phyloP scores from a whole-genome alignment of 2,329 filamentous ascomycete genomes.

The Fusarium longipes region DNA sequence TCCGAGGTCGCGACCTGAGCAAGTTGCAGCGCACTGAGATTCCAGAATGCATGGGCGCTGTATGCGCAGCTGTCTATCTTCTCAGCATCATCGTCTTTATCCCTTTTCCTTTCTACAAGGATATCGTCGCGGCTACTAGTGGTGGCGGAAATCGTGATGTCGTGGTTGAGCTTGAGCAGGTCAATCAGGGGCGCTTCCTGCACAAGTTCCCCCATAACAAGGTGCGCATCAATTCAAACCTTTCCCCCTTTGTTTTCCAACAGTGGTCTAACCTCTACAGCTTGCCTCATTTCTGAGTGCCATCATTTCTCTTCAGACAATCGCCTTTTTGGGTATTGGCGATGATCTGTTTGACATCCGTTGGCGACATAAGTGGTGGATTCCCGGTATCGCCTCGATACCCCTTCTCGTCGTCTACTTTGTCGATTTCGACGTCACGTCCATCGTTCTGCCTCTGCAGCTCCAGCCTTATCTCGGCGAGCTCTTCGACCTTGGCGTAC shows the following conservation, averaged over 20 bases:
- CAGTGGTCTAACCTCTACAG: slow-evolving; percentile 56
- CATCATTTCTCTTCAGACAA: slow-evolving; percentile 90
- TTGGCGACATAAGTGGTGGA: slow-evolving; percentile 99
- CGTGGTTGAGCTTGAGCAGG: slow-evolving; percentile 76
- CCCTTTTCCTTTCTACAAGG: slow-evolving; percentile 97
- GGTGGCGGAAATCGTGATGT: slow-evolving; percentile 93
- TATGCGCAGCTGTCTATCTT: slow-evolving; percentile 93
- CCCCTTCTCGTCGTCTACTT: slow-evolving; percentile 97
- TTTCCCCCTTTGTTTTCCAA: background rate
- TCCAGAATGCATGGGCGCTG: slow-evolving; percentile 95
- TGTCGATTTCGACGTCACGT: slow-evolving; percentile 97
- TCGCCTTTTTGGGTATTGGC: slow-evolving; percentile 89
- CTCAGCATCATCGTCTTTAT: slow-evolving; percentile 91
- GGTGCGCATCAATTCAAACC: slow-evolving; percentile 58
- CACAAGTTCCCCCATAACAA: slow-evolving; percentile 96
- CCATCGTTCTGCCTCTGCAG: slow-evolving; percentile 89
- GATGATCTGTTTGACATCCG: slow-evolving; percentile 98
- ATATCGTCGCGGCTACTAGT: slow-evolving; percentile 94
- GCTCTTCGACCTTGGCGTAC: slow-evolving; percentile 81
- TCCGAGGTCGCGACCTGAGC: slow-evolving; percentile 90
- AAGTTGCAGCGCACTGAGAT: slow-evolving; percentile 77
- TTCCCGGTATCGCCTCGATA: slow-evolving; percentile 91
- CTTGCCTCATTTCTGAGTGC: slow-evolving; percentile 95
- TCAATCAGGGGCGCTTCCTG: slow-evolving; percentile 85
- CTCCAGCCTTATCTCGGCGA: slow-evolving; percentile 87